Base-by-base conservation (phyloP, 495 filamentous ascomycete genomes). In the Xylaria bambusicola region DNA sequence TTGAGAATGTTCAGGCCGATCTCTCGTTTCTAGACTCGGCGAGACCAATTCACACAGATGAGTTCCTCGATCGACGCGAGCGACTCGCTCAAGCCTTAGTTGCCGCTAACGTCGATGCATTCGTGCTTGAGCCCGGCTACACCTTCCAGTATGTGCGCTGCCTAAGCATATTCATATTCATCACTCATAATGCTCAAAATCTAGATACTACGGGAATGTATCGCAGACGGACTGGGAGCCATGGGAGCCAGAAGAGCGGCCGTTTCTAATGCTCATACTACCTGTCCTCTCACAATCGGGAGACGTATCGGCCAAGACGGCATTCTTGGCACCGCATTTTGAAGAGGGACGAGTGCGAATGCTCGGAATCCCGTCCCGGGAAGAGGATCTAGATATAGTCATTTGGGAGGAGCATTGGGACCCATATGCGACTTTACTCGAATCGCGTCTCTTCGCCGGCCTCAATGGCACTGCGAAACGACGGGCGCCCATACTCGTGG, bases 351-450 rank as follows among this genome's bases (percentile, higher is more conserved):
- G 82, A 35, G 82, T 75, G 1, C 71, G 75, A 15, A 72, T 84
- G 56, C 71, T 84, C 15, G 73, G 71, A 12, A 83, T 84, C 67
- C 80, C 80, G 0, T 80, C 80, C 23, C 55, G 42, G 6, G 72
- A 79, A 10, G 36, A 61, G 2, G 59, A 67, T 3, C 57, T 83
- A 20, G 69, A 77, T 12, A 77, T 82, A 13, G 68, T 84, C 15
- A 71, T 69, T 0, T 84, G 80, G 75, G 80, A 83, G 64, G 82
- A 85, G 56, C 82, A 84, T 52, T 84, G 80, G 81, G 72, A 83
- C 63, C 81, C 80, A 6, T 85, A 83, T 58, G 49, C 51, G 0
- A 83, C 79, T 1, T 62, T 84, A 10, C 63, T 70, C 12, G 46
- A 73, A 31, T 74, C 74, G 0, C 70, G 65, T 40, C 52, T 65